Percentiles rank a stretch among this genome's conserved stretches.
Evolutionary conservation across 768 basidiomycete species (phyloP).

Genomic region (Lactarius sp.): DNA sequence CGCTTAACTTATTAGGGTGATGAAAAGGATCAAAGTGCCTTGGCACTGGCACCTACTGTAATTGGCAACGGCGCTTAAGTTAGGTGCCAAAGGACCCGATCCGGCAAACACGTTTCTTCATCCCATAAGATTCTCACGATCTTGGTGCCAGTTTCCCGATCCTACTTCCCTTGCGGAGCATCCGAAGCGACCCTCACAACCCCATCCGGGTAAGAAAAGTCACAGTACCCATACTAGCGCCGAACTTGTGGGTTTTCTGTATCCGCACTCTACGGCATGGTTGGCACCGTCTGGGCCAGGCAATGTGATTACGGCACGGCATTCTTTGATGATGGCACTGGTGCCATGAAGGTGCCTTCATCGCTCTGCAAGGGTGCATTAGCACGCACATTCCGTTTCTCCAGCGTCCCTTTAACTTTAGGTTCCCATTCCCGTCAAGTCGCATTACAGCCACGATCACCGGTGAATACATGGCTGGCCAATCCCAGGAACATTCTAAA

Average conservation of each 20-base stretch:
- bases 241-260: neutral
- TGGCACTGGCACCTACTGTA: neutral
- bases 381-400: neutral
- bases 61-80: neutral
- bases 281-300: neutral
- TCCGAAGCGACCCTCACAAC: neutral
- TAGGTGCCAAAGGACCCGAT: neutral
- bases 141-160: neutral
- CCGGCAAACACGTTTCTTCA: neutral
- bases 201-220: neutral
- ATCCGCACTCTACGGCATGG: neutral
- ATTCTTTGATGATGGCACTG: neutral
- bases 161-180: neutral
- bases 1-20: neutral
- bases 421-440: neutral
- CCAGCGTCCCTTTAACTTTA: neutral
- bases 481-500: neutral
- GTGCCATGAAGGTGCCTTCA: conserved; percentile 5
- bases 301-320: neutral
- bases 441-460: neutral
- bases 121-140: neutral
- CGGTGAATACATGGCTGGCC: neutral
- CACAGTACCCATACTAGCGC: neutral
- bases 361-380: neutral
- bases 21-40: neutral